Evolutionary conservation across 2,329 filamentous ascomycete species (phyloP).

Genomic region (Fusarium graminum): DNA sequence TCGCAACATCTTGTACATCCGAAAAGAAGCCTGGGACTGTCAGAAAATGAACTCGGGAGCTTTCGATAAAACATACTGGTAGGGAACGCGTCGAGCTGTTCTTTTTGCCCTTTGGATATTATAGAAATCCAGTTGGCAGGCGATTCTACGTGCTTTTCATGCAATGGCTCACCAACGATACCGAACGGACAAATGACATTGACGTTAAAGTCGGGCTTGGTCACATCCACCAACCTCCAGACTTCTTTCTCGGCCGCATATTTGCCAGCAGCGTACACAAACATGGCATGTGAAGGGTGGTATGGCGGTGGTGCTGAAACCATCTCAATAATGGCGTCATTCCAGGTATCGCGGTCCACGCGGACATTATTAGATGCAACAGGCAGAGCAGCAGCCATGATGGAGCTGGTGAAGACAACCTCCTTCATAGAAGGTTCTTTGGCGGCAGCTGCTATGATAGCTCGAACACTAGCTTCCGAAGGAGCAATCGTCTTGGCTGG

Average conservation of each 20-base stretch:
- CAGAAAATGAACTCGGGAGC: background rate
- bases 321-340: slow-evolving; percentile 48
- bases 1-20: slow-evolving; percentile 25
- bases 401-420: slow-evolving; percentile 49
- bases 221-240: slow-evolving; percentile 49
- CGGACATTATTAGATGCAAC: slow-evolving; percentile 13
- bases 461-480: slow-evolving; percentile 53
- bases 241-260: slow-evolving; percentile 49
- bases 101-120: slow-evolving; percentile 11
- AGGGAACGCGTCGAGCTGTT: slow-evolving; percentile 5
- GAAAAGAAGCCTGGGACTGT: slow-evolving; percentile 6
- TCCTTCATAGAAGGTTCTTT: slow-evolving; percentile 56
- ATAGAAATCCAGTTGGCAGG: slow-evolving; percentile 5
- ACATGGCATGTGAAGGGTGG: slow-evolving; percentile 14
- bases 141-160: slow-evolving; percentile 33
- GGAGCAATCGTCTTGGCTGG: slow-evolving; percentile 59
- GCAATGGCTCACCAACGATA: slow-evolving; percentile 37
- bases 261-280: slow-evolving; percentile 52
- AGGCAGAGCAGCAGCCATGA: slow-evolving; percentile 26
- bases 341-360: slow-evolving; percentile 48
- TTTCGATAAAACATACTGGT: background rate
- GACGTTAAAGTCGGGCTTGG: slow-evolving; percentile 45
- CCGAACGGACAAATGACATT: slow-evolving; percentile 37
- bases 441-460: slow-evolving; percentile 57
- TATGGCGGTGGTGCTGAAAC: slow-evolving; percentile 52